Evolutionary conservation across 164 flowering plant species (phyloP).

Genomic region (Cinnamomum chago): DNA sequence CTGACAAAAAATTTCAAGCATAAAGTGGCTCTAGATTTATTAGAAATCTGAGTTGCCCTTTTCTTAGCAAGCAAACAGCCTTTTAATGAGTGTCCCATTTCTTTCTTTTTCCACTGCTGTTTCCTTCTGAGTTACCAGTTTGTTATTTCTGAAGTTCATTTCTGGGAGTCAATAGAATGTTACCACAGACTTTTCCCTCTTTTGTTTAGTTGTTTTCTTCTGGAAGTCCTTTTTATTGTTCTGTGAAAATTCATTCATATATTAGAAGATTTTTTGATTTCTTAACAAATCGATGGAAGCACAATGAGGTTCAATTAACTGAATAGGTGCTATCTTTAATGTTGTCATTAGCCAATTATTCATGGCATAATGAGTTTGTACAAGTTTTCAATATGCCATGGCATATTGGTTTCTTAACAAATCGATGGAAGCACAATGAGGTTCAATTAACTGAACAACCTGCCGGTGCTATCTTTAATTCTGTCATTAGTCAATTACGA

Average conservation of each 20-base stretch:
- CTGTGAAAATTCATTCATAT: background rate
- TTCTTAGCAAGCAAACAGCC: background rate
- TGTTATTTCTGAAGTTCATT: background rate
- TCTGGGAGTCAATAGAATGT: background rate
- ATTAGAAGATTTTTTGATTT: background rate
- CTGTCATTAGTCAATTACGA: background rate
- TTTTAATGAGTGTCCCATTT: no score
- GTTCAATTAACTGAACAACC: background rate
- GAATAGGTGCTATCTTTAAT: background rate
- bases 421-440: background rate
- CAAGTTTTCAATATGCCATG: no score
- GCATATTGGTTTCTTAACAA: background rate
- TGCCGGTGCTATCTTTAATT: background rate
- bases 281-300: background rate
- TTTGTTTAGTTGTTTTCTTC: background rate
- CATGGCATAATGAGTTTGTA: background rate
- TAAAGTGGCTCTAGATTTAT: background rate
- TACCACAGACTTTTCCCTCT: background rate
- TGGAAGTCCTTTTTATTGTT: background rate
- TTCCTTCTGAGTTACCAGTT: background rate
- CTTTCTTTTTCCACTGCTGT: background rate
- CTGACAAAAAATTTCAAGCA: background rate
- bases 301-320: background rate
- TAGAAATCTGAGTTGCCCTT: background rate
- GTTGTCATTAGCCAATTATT: background rate